phyloP scores from a whole-genome alignment of 2,329 filamentous ascomycete genomes.

The Beauveria sp. region DNA sequence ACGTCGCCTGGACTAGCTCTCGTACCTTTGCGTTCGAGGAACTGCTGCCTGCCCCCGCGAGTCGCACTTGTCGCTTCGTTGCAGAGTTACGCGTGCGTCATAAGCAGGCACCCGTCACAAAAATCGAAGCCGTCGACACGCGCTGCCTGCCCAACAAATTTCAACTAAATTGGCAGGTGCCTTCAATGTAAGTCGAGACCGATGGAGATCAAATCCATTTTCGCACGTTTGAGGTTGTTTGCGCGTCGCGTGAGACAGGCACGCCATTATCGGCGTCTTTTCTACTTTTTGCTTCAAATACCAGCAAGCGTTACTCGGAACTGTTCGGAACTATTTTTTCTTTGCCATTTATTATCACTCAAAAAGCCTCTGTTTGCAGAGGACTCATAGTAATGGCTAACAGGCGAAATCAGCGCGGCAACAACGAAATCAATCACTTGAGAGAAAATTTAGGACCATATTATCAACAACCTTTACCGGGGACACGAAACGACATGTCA shows the following conservation, averaged over 20 bases:
- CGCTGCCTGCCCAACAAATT: neutral
- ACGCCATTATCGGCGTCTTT: neutral
- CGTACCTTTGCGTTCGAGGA: neutral
- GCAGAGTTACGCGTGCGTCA: neutral
- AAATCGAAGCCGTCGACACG: neutral
- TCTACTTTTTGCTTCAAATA: neutral
- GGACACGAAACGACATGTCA: conserved; percentile 28
- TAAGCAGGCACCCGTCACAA: neutral
- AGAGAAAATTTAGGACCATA: conserved; percentile 12
- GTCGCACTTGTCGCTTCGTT: neutral
- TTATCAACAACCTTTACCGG: conserved; percentile 1
- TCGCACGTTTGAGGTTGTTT: neutral
- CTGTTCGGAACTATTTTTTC: neutral
- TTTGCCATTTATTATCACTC: neutral
- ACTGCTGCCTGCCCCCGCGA: neutral
- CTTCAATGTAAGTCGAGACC: conserved; percentile 10
- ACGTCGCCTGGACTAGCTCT: neutral
- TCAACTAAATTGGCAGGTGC: neutral
- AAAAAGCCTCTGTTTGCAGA: neutral
- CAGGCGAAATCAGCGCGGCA: conserved; percentile 11
- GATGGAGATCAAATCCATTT: neutral
- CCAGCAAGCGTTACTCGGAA: neutral
- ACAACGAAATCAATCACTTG: conserved; percentile 10
- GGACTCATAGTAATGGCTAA: conserved; percentile 12
- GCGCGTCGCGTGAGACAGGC: neutral